phyloP scores from a whole-genome alignment of 2,329 filamentous ascomycete species.

The Camillea tinctor region DNA sequence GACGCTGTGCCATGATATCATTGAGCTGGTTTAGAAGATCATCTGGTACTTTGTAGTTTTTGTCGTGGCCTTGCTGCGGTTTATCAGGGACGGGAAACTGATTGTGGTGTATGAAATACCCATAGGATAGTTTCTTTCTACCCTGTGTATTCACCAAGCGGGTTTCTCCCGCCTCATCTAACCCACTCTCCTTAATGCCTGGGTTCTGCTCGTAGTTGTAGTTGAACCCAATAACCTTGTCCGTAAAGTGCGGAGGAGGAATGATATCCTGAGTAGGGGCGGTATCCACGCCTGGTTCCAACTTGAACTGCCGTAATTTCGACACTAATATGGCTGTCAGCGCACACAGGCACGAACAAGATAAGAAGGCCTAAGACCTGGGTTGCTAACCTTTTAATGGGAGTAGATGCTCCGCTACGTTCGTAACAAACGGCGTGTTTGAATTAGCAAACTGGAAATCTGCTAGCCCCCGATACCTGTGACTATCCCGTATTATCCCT shows the following conservation, averaged over 20 bases:
- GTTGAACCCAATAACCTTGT: conserved; percentile 71
- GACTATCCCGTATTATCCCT: conserved; percentile 73
- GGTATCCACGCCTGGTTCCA: conserved; percentile 61
- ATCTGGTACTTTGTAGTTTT: conserved; percentile 60
- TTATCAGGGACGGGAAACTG: conserved; percentile 60
- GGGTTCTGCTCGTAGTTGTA: conserved; percentile 86
- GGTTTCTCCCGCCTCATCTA: conserved; percentile 52
- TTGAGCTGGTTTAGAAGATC: conserved; percentile 64
- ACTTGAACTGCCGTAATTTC: conserved; percentile 60
- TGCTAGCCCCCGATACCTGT: conserved; percentile 80
- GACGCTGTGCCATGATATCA: conserved; percentile 67
- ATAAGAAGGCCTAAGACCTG: neutral
- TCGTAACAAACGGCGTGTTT: conserved; percentile 66
- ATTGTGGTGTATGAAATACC: conserved; percentile 59
- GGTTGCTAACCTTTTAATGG: conserved; percentile 62
- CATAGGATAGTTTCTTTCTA: conserved; percentile 53
- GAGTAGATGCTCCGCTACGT: conserved; percentile 69
- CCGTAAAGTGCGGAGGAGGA: conserved; percentile 76
- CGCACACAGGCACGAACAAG: conserved; percentile 1
- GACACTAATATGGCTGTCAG: conserved; percentile 40
- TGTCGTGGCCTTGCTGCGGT: conserved; percentile 59
- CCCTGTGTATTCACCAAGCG: conserved; percentile 57
- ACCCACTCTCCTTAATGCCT: conserved; percentile 62
- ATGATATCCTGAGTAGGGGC: conserved; percentile 67
- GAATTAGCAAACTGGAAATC: conserved; percentile 82